Evolutionary conservation across 176 grass and related monocot genomes (phyloP), one percentile per base, ranked within the genome.

Genomic region (Aegilops speltoides): DNA sequence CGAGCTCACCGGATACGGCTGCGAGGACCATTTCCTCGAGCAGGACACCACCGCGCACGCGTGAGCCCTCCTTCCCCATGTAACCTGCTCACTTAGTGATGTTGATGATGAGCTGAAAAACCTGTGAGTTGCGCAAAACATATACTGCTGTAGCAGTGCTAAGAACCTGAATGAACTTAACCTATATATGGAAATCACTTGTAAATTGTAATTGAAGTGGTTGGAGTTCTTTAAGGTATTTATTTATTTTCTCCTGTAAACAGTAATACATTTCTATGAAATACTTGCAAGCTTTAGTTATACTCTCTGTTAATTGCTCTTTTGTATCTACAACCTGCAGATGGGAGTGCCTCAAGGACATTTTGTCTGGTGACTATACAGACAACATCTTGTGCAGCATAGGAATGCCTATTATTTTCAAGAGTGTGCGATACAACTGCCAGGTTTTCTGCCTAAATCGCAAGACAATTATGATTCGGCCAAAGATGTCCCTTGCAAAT

Each of bases 11-110:
- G 93, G 96, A 59, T 98, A 98, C 72, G 93, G 96, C 50, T 98
- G 96, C 61, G 96, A 98, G 84, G 96, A 98, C 82, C 93, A 98
- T 84, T 98, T 95, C 78, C 90, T 98, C 8, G 96, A 98, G 90
- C 91, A 95, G 81, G 96, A 98, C 70, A 95, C 91, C 45, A 74
- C 89, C 3, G 88, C 89, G 23, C 96, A 98, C 89, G 86, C 91
- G 96, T 98, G 82, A 93, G 89, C 82, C 10, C 19, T 23, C 31
- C 5, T 31, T 54, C 73, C 11, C 73, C 25, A 29, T 76, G 17
- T 75, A 8, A 8, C 32, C 62, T 68, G 2, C 38, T 40, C 38
- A 20, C 3, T 57, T 3, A 20, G 19, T 20, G 17, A 8, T 77
- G n/a, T n/a, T n/a, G 61, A 6, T 76, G 60, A 68, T 67, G 19